Percentiles rank a stretch among this genome's conserved stretches.
Evolutionary conservation across 306 rosid genomes (phyloP).

Genomic region (Cucurbita maxima): DNA sequence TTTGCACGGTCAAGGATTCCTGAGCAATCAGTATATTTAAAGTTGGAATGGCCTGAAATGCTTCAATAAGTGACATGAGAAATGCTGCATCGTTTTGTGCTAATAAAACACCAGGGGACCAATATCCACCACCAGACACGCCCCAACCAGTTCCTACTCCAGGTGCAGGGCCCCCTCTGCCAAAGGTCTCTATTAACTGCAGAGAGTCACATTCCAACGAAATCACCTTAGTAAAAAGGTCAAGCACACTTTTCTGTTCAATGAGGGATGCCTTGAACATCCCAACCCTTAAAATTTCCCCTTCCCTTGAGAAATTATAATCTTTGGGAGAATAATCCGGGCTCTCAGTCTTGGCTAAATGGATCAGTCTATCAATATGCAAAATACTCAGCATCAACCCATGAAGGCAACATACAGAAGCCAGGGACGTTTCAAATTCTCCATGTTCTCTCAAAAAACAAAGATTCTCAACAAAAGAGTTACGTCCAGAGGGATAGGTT

Average conservation of each 20-base stretch:
- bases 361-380: conserved; percentile 44
- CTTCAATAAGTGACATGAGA: conserved; percentile 39
- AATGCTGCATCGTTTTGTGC: conserved; percentile 47
- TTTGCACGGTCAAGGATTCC: conserved; percentile 27
- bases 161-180: conserved; percentile 94
- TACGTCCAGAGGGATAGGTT: conserved; percentile 18
- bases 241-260: conserved; percentile 41
- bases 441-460: conserved; percentile 41
- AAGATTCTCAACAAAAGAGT: conserved; percentile 48
- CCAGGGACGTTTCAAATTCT: conserved; percentile 54
- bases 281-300: conserved; percentile 54
- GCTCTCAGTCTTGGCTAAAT: conserved; percentile 39
- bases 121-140: conserved; percentile 71
- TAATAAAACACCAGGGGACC: conserved; percentile 57
- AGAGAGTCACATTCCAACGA: conserved; percentile 37
- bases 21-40: conserved; percentile 18
- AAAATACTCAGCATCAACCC: conserved; percentile 35
- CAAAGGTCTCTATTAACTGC: conserved; percentile 63
- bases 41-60: conserved; percentile 17
- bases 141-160: conserved; percentile 97
- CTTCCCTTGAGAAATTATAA: conserved; percentile 40
- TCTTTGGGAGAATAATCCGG: conserved; percentile 23
- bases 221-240: conserved; percentile 36
- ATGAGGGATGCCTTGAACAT: conserved; percentile 29
- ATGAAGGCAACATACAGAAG: conserved; percentile 62